Base-by-base conservation (phyloP, 1,284 basidiomycete genomes). In the Microbotryum lychnidis-dioicae region DNA sequence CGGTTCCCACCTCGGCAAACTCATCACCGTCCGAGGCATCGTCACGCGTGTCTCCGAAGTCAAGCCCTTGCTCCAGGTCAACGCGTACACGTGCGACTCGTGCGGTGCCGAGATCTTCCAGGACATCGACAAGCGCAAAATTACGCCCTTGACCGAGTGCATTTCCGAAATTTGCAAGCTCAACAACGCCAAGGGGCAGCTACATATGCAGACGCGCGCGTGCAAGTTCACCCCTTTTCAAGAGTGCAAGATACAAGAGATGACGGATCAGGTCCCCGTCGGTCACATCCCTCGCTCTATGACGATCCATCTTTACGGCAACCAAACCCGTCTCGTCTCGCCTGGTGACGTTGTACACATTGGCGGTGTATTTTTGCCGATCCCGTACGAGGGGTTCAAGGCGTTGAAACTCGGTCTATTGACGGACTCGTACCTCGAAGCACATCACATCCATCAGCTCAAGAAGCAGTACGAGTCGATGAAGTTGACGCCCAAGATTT, bases 211-310 rank as follows among this genome's bases (percentile, higher is more conserved):
- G 77, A 97, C 94, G 4, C 83, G 96, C 44, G 96, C 96, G 23
- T 91, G 89, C 77, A 86, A 96, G 62, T 99, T 98, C 77, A 89
- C 88, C 71, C 91, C 94, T 0, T 99, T 98, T 81, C 96, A 99
- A 75, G 96, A 99, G 76, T 85, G 97, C 68, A 96, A 96, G 77
- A 91, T 99, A 54, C 96, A 99, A 76, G 96, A 99, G 77, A 96
- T 98, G 94, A 89, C 96, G 27, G 96, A 98, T 73, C 96, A 99
- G 85, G 96, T 99, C 0, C 96, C 96, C 25, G 93, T 98, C 45
- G 96, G 96, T 4, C 96, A 99, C 75, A 98, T 99, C 63, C 96
- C 96, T 37, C 87, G 96, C 45, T 92, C 92, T 3, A 98, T 97
- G 96, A 93, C 92, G 0, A 77, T 97, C 33, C 93, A 99, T 75